Conservation (phyloP, 176 grass and related monocot genomes). For the Ananas comosus region DNA sequence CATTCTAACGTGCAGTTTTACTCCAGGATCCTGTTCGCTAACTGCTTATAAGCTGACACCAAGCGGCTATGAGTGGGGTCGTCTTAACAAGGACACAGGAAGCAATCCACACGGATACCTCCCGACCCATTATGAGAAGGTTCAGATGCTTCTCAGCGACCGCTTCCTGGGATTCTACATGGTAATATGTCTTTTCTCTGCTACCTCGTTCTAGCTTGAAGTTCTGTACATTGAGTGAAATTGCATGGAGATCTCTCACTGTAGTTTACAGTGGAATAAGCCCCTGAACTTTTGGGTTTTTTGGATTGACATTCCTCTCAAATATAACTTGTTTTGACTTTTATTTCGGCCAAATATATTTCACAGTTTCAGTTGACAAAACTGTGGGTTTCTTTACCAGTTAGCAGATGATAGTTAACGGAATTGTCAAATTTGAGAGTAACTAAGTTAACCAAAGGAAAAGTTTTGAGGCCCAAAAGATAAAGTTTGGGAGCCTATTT, state of each 20-base stretch:
- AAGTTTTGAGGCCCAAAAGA: no score
- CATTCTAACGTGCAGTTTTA: slow-evolving; percentile 93
- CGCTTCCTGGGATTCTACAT: slow-evolving; percentile 99
- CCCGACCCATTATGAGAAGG: slow-evolving; percentile 96
- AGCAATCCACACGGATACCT: slow-evolving; percentile 98
- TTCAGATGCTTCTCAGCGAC: slow-evolving; percentile 98
- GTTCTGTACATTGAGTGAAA: background rate
- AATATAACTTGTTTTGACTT: background rate
- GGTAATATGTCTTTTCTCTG: slow-evolving; percentile 29
- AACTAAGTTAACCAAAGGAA: no score
- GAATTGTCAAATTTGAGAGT: no score
- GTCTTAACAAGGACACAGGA: slow-evolving; percentile 92
- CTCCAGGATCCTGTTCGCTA: slow-evolving; percentile 88
- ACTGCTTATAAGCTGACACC: slow-evolving; percentile 94
- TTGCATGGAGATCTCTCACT: no score
- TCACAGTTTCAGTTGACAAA: no score
- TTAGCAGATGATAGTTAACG: no score
- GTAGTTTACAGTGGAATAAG: no score
- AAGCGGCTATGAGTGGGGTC: slow-evolving; percentile 91
- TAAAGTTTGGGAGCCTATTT: no score
- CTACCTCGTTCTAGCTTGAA: background rate
- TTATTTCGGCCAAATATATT: no score
- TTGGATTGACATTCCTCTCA: background rate
- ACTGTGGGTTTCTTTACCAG: no score
- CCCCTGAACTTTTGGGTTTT: background rate